Percentiles rank a stretch among this genome's conserved stretches.
Conservation (phyloP, 2,329 filamentous ascomycete genomes). For the Penicillium brevicompactum region DNA sequence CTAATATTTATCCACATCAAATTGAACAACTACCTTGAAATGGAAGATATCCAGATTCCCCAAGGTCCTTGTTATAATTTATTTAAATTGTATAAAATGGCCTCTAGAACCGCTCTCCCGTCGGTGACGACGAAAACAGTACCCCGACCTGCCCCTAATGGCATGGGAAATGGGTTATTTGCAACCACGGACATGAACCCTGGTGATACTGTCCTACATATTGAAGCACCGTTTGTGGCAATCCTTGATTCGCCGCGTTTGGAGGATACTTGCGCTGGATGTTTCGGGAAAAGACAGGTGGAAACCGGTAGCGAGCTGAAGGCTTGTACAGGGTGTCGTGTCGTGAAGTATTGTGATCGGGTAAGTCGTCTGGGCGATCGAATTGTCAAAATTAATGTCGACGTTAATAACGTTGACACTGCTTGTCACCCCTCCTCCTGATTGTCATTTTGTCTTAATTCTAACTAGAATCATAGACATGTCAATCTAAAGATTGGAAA, state of each 20-base stretch:
- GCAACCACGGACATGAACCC: conserved; percentile 50
- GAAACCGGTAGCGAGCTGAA: conserved; percentile 43
- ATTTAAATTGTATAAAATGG: conserved; percentile 18
- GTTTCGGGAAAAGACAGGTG: conserved; percentile 48
- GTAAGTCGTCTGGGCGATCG: conserved; percentile 39
- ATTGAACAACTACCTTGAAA: not conserved
- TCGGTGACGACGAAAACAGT: conserved; percentile 27
- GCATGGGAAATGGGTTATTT: conserved; percentile 58
- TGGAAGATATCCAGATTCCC: conserved; percentile 4
- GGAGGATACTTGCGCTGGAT: conserved; percentile 59
- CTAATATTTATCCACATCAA: not conserved
- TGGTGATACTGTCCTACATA: conserved; percentile 52
- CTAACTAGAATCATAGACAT: conserved; percentile 46
- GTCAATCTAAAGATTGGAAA: conserved; percentile 63
- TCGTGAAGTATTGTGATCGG: conserved; percentile 63
- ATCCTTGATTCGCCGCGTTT: conserved; percentile 57
- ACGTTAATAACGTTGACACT: not conserved
- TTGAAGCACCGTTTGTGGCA: conserved; percentile 56
- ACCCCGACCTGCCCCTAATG: conserved; percentile 26
- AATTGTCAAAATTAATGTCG: not conserved
- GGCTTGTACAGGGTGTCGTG: conserved; percentile 59
- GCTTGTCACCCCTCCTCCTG: not conserved
- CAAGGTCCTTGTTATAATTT: not conserved
- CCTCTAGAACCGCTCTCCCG: conserved; percentile 15
- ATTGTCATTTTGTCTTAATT: not conserved